A percentile compares a stretch with the other conserved stretches of the same genome.
These are phyloP conservation scores for Rhodotorula sp. DNA, from an alignment of 1,284 basidiomycete species.

Conservation along the genomic window DNA sequence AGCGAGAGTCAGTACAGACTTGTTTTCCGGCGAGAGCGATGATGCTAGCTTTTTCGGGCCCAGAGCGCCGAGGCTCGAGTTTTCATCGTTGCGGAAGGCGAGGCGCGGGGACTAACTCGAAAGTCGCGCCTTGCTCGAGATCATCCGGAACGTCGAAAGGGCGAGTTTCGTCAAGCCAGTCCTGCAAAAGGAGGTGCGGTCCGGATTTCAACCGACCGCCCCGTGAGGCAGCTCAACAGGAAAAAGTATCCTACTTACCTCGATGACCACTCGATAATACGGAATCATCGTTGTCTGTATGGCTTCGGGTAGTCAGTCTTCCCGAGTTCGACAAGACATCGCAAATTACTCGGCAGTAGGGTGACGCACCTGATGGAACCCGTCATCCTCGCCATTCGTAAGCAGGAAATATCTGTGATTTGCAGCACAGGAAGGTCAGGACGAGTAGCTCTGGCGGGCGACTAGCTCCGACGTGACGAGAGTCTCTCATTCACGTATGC, in stretches of 20 bases:
- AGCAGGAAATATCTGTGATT: constrained; percentile 12
- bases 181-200: background rate
- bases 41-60: no score
- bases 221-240: background rate
- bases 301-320: background rate
- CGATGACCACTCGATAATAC: constrained; percentile 9
- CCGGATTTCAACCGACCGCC: background rate
- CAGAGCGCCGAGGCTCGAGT: no score
- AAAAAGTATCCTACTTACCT: background rate
- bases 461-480: no score
- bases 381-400: constrained; percentile 23
- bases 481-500: no score
- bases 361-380: constrained; percentile 7
- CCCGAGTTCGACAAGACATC: no score
- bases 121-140: constrained; percentile 13
- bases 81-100: no score
- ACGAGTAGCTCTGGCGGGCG: no score
- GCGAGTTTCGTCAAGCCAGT: constrained; percentile 21
- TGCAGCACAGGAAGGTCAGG: background rate
- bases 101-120: no score
- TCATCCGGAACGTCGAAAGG: constrained; percentile 19
- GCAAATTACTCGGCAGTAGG: no score
- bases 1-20: background rate
- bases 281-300: constrained; percentile 25
- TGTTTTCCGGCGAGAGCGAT: background rate